Evolutionary conservation across 169 alveolate species (phyloP).

Genomic region (Plasmodium sp.): DNA sequence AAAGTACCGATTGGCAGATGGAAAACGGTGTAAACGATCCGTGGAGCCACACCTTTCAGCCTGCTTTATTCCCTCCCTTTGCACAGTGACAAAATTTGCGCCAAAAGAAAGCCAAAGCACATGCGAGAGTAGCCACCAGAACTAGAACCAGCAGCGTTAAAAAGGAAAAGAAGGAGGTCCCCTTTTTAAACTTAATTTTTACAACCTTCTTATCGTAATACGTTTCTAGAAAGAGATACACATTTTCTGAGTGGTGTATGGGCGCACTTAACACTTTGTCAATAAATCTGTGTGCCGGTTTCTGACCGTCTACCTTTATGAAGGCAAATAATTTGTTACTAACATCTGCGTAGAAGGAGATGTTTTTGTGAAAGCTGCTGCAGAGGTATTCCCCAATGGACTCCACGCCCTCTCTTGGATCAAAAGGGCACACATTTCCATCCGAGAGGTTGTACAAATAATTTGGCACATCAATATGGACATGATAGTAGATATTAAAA

Average conservation of each 20-base stretch:
- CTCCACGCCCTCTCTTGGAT: background rate
- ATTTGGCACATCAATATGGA: conserved; percentile 5
- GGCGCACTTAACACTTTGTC: background rate
- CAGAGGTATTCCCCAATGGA: conserved; percentile 9
- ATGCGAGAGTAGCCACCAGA: background rate
- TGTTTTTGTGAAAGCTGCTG: background rate
- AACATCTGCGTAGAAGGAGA: conserved; percentile 12
- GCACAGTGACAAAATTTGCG: background rate
- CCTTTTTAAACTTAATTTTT: conserved; percentile 18
- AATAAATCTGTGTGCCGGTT: conserved; percentile 2
- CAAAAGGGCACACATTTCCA: conserved; percentile 26
- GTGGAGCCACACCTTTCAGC: background rate
- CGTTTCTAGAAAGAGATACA: conserved; percentile 32
- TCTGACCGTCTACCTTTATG: conserved; percentile 16
- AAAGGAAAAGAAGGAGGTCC: background rate
- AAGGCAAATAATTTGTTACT: conserved; percentile 34
- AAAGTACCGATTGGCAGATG: background rate
- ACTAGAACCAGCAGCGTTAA: background rate
- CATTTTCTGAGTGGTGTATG: conserved; percentile 5
- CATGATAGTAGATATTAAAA: conserved; percentile 22
- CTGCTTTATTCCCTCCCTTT: background rate
- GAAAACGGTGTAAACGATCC: background rate
- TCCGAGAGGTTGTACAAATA: conserved; percentile 19
- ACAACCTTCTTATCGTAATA: conserved; percentile 5
- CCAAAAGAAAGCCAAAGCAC: background rate